A percentile compares a stretch with the other conserved stretches of the same genome.
Evolutionary conservation across 2,329 filamentous ascomycete species (phyloP).

Genomic region (Claviceps paspali): DNA sequence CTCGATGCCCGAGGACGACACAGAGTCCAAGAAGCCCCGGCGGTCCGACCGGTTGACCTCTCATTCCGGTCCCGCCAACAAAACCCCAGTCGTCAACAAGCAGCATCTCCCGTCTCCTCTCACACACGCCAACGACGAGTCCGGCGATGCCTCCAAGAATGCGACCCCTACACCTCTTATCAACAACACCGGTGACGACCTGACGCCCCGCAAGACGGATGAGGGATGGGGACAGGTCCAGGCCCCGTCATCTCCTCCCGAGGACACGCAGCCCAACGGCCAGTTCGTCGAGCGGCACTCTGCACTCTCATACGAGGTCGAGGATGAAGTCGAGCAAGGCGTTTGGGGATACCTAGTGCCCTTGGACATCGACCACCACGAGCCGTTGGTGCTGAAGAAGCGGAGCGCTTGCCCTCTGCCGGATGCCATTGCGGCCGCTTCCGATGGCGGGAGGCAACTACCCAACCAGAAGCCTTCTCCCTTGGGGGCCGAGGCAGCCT

Average conservation of each 20-base stretch:
- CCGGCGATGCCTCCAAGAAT: constrained; percentile 48
- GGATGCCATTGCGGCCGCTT: constrained; percentile 22
- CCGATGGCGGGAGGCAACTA: constrained; percentile 23
- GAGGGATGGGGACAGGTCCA: constrained; percentile 30
- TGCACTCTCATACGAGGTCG: constrained; percentile 63
- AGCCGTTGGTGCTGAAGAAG: constrained; percentile 57
- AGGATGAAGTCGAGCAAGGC: constrained; percentile 68
- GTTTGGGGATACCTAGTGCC: constrained; percentile 95
- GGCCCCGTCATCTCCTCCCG: constrained; percentile 44
- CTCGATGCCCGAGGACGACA: constrained; percentile 46
- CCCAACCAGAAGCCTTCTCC: constrained; percentile 28
- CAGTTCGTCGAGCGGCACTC: constrained; percentile 64
- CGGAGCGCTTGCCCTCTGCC: constrained; percentile 54
- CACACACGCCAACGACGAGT: constrained; percentile 46
- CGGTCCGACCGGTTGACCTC: constrained; percentile 54
- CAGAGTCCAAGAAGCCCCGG: constrained; percentile 70
- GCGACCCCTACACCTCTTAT: constrained; percentile 55
- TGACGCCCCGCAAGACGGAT: constrained; percentile 33
- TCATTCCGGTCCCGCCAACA: constrained; percentile 23
- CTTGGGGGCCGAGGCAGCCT: constrained; percentile 40
- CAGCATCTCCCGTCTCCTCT: constrained; percentile 69
- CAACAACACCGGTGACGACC: constrained; percentile 39
- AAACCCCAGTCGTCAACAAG: constrained; percentile 46
- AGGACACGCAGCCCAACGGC: constrained; percentile 42
- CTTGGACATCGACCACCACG: constrained; percentile 52